A percentile compares a stretch with the other conserved stretches of the same genome.
phyloP scores from a whole-genome alignment of 2,329 filamentous ascomycete species.

The Fusarium succisae region DNA sequence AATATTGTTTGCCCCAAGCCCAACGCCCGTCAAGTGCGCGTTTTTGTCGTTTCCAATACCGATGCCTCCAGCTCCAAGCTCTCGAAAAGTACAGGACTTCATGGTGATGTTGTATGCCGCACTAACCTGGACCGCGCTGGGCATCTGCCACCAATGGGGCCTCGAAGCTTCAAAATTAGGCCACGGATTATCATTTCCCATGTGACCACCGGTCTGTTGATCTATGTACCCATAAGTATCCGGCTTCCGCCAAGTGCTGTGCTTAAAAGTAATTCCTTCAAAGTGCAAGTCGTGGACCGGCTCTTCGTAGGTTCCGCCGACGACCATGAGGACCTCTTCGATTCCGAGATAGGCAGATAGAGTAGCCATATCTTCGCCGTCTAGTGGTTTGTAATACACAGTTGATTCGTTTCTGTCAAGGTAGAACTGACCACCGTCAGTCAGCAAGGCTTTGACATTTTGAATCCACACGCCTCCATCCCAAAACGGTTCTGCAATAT shows the following conservation, averaged over 20 bases:
- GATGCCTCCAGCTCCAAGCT: constrained; percentile 2
- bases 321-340: background rate
- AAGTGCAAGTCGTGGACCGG: background rate
- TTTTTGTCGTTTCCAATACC: background rate
- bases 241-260: background rate
- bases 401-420: background rate
- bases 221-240: background rate
- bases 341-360: background rate
- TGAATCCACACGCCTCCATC: constrained; percentile 4
- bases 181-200: constrained; percentile 2
- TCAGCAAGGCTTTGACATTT: background rate
- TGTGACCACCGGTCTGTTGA: background rate
- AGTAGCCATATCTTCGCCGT: background rate
- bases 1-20: background rate
- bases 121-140: background rate
- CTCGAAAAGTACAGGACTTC: background rate
- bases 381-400: background rate
- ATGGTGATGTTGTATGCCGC: background rate
- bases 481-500: constrained; percentile 1
- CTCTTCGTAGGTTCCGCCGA: background rate
- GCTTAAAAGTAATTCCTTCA: background rate
- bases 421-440: background rate
- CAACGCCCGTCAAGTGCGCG: background rate
- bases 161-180: background rate
- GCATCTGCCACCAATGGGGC: constrained; percentile 12